Evolutionary conservation across 2,329 filamentous ascomycete genomes (phyloP), one percentile per base, ranked within the genome.

Genomic region (Penicillium hordei): DNA sequence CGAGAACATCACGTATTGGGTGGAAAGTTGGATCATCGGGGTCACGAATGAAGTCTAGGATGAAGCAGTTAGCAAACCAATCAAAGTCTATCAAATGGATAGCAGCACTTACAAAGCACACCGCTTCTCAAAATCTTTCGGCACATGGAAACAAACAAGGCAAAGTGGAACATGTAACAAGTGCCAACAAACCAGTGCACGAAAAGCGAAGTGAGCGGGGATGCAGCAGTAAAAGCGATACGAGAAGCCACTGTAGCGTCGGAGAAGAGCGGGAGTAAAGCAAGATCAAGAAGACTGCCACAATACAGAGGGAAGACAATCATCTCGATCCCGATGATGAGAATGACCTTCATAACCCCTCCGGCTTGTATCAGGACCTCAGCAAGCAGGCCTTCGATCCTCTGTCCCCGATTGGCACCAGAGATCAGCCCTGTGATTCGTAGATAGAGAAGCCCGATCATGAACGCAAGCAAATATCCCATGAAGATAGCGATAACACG

Each of bases 121-220:
- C 94, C 94, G 65, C 87, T 91, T 62, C 94, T 88, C 88, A 99
- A 90, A 58, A 97, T 96, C 78, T 96, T 97, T 61, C 94, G 88
- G 76, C 94, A 99, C 93, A 99, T 97, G 56, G 93, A 95, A 19
- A 99, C 94, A 72, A 99, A 99, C 3, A 99, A 83, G 5, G 94
- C 94, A 72, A 99, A 99, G 73, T 99, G 94, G 78, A 99, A 99
- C 95, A 99, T 99, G 76, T 99, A 99, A 62, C 93, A 96, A 4
- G 94, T 99, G 48, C 94, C 94, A 56, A 97, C 89, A 70, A 99
- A 99, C 94, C 94, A 99, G 74, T 99, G 94, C 52, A 97, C 89
- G 72, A 99, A 99, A 15, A 95, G 86, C 15, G 93, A 96, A 0
- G 92, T 97, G 64, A 93, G 83, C 0, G 94, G 94, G 60, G 89